A percentile compares a stretch with the other conserved stretches of the same genome.
Evolutionary conservation across 208 protist genomes (phyloP).

Genomic region (Trypanosoma rangeli): DNA sequence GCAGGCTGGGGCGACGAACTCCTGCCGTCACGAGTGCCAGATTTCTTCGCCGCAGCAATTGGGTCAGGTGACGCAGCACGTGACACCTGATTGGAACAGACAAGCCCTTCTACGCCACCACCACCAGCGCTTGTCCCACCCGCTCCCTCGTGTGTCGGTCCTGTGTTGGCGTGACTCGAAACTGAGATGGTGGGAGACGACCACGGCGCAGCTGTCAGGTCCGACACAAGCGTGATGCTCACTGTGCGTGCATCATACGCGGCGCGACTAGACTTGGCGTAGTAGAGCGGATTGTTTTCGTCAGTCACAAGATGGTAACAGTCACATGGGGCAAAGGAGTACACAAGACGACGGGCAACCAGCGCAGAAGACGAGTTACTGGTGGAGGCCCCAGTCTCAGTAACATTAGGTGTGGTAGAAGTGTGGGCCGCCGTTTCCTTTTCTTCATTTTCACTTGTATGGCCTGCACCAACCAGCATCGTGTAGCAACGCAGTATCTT

Average conservation of each 20-base stretch:
- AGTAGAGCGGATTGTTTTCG: slow-evolving; percentile 66
- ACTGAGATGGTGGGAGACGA: slow-evolving; percentile 20
- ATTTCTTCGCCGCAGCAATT: background rate
- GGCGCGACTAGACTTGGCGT: slow-evolving; percentile 50
- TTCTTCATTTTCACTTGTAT: slow-evolving; percentile 13
- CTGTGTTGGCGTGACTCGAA: slow-evolving; percentile 4
- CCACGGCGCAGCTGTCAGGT: slow-evolving; percentile 32
- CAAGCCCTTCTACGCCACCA: slow-evolving; percentile 29
- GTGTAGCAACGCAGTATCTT: slow-evolving; percentile 50
- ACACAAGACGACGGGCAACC: slow-evolving; percentile 61
- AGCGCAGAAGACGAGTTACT: slow-evolving; percentile 19
- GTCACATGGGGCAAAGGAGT: slow-evolving; percentile 71
- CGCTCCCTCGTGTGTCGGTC: background rate
- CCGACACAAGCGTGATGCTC: slow-evolving; percentile 61
- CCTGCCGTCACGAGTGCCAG: background rate
- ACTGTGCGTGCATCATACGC: slow-evolving; percentile 53
- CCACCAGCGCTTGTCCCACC: background rate
- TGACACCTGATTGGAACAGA: slow-evolving; percentile 30
- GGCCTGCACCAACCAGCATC: background rate
- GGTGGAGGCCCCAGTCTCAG: background rate
- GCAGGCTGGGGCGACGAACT: slow-evolving; percentile 16
- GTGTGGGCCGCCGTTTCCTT: background rate
- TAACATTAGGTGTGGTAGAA: background rate
- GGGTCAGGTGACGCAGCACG: slow-evolving; percentile 33
- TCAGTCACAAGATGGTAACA: slow-evolving; percentile 71